A percentile compares a stretch with the other conserved stretches of the same genome.
These are phyloP conservation scores for Graphium sp. DNA, from an alignment of 2,329 filamentous ascomycete species.

Conservation along the genomic window DNA sequence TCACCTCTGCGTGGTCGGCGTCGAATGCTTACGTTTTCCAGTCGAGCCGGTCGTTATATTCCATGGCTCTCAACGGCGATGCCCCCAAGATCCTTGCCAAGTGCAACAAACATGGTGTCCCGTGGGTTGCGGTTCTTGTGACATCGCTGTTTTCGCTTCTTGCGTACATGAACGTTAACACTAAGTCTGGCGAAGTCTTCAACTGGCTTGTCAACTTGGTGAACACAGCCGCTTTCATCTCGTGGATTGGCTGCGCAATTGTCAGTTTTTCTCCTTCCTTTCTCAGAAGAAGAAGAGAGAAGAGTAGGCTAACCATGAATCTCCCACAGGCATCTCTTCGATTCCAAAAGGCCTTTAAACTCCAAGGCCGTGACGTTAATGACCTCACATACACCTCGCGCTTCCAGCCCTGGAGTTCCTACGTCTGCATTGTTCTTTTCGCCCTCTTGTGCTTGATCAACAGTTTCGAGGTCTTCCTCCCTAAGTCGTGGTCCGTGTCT, in stretches of 20 bases:
- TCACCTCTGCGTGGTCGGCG: slow-evolving; percentile 41
- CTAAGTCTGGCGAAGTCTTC: slow-evolving; percentile 36
- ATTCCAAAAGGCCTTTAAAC: slow-evolving; percentile 3
- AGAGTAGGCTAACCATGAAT: no score
- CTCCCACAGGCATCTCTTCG: slow-evolving; percentile 4
- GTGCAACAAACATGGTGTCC: slow-evolving; percentile 17
- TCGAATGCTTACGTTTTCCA: slow-evolving; percentile 40
- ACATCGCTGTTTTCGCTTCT: slow-evolving; percentile 44
- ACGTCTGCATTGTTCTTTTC: slow-evolving; percentile 3
- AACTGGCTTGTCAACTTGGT: slow-evolving; percentile 31
- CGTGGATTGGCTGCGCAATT: slow-evolving; percentile 8
- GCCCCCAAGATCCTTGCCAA: slow-evolving; percentile 19
- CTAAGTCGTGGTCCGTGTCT: slow-evolving; percentile 6
- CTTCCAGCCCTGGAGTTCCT: no score
- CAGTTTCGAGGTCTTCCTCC: slow-evolving; percentile 26
- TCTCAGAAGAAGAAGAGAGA: slow-evolving; percentile 5
- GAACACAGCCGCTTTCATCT: slow-evolving; percentile 6
- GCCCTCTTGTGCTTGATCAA: slow-evolving; percentile 33
- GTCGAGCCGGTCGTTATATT: slow-evolving; percentile 28
- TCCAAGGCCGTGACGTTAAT: slow-evolving; percentile 4
- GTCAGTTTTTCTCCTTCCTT: slow-evolving; percentile 6
- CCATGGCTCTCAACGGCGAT: slow-evolving; percentile 22
- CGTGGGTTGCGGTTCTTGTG: slow-evolving; percentile 21
- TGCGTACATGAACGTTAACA: slow-evolving; percentile 41
- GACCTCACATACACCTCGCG: no score